Conservation (phyloP, 306 rosid species). For the Gleditsia sinensis region DNA sequence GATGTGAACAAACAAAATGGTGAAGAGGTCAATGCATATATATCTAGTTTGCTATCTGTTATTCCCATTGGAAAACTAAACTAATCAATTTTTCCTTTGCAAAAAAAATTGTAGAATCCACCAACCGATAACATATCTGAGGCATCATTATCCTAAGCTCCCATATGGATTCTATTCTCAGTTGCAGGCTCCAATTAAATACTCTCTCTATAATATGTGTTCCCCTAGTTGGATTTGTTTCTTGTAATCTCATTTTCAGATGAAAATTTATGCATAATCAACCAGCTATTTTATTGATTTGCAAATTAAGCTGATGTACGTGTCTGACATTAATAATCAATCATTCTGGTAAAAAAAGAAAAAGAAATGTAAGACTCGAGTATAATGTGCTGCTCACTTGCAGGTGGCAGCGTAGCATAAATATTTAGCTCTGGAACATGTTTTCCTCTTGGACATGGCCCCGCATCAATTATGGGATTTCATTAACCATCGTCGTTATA, state of each 20-base stretch:
- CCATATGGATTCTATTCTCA: slow-evolving; percentile 30
- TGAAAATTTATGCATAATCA: slow-evolving; percentile 23
- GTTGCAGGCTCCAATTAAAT: slow-evolving; percentile 24
- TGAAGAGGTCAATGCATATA: slow-evolving; percentile 49
- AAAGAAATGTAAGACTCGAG: not conserved
- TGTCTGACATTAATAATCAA: not conserved
- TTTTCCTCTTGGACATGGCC: slow-evolving; percentile 20
- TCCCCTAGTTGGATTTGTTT: slow-evolving; percentile 37
- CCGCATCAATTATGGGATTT: slow-evolving; percentile 18
- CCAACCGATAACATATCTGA: not conserved
- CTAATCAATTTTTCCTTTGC: not conserved
- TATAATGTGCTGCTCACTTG: slow-evolving; percentile 1
- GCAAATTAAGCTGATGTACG: slow-evolving; percentile 23
- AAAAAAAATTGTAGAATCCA: slow-evolving; percentile 24
- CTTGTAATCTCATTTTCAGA: slow-evolving; percentile 23
- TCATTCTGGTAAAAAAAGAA: not conserved
- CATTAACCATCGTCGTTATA: slow-evolving; percentile 16
- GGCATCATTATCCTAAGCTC: slow-evolving; percentile 34
- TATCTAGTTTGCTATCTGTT: slow-evolving; percentile 11
- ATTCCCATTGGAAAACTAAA: slow-evolving; percentile 19
- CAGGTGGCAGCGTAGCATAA: not conserved
- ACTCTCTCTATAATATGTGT: slow-evolving; percentile 14
- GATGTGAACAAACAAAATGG: slow-evolving; percentile 35
- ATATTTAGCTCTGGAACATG: not conserved
- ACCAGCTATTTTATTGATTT: slow-evolving; percentile 25